A percentile compares a stretch with the other conserved stretches of the same genome.
These are phyloP conservation scores for Erodium maritimum DNA, from an alignment of 345 rosid species.

Conservation along the genomic window DNA sequence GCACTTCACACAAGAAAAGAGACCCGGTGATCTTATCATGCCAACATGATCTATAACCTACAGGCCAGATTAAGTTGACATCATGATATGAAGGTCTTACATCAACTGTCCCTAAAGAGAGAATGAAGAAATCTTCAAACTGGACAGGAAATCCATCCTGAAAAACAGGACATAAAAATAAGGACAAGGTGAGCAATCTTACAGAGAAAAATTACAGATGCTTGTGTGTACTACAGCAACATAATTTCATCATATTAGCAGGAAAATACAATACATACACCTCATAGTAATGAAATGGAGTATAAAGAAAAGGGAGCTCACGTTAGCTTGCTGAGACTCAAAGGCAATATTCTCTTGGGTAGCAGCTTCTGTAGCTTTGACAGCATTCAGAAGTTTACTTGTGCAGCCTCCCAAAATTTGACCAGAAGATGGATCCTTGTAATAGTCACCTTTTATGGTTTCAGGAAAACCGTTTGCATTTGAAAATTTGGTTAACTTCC, in stretches of 20 bases:
- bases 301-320: constrained; percentile 23
- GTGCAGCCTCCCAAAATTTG: constrained; percentile 23
- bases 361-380: constrained; percentile 29
- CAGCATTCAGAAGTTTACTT: constrained; percentile 17
- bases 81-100: constrained; percentile 70
- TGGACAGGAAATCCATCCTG: constrained; percentile 80
- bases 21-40: constrained; percentile 96
- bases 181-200: constrained; percentile 3
- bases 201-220: constrained; percentile 5
- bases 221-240: neutral
- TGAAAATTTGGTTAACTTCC: constrained; percentile 42
- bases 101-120: constrained; percentile 72
- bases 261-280: neutral
- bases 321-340: constrained; percentile 30
- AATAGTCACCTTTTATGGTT: constrained; percentile 24
- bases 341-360: constrained; percentile 24
- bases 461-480: constrained; percentile 38
- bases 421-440: constrained; percentile 30
- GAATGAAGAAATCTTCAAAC: constrained; percentile 85
- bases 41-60: constrained; percentile 92
- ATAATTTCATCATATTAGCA: neutral
- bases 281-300: constrained; percentile 1
- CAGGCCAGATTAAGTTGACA: constrained; percentile 49
- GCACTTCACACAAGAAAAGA: constrained; percentile 66
- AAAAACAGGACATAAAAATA: constrained; percentile 16